A percentile compares a stretch with the other conserved stretches of the same genome.
These are phyloP conservation scores for Aureobasidium sp. DNA, from an alignment of 2,329 filamentous ascomycete species.

Conservation along the genomic window DNA sequence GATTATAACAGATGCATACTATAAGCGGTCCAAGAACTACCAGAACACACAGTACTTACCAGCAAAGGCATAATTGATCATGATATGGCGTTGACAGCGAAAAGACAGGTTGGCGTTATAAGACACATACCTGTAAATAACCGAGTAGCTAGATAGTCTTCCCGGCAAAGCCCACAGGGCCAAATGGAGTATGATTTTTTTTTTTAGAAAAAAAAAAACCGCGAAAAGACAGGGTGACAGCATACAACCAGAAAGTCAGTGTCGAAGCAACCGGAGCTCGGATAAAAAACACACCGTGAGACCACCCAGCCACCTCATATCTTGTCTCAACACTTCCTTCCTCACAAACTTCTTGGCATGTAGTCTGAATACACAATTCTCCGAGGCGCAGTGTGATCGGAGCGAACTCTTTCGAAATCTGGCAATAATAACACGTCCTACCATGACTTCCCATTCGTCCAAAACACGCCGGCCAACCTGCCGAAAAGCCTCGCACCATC, in stretches of 20 bases:
- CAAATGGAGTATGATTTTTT: no score
- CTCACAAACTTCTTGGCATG: neutral
- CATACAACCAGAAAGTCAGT: neutral
- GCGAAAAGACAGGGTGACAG: neutral
- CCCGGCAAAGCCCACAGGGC: neutral
- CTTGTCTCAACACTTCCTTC: neutral
- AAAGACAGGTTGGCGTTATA: no score
- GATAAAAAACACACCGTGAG: neutral
- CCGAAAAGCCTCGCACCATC: neutral
- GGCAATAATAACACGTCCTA: neutral
- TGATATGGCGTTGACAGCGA: neutral
- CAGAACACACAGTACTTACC: no score
- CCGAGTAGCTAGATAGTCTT: no score
- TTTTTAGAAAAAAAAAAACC: no score
- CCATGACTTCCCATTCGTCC: neutral
- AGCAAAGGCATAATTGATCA: neutral
- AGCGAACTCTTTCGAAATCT: neutral
- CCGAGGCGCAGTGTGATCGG: neutral
- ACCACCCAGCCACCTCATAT: neutral
- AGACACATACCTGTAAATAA: no score
- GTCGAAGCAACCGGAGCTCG: neutral
- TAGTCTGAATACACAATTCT: neutral
- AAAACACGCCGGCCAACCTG: neutral
- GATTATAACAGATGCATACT: neutral
- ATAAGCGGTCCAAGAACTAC: neutral